Percentiles rank a stretch among this genome's conserved stretches.
phyloP scores from a whole-genome alignment of 2,329 filamentous ascomycete genomes.

The Colletotrichum shisoi region DNA sequence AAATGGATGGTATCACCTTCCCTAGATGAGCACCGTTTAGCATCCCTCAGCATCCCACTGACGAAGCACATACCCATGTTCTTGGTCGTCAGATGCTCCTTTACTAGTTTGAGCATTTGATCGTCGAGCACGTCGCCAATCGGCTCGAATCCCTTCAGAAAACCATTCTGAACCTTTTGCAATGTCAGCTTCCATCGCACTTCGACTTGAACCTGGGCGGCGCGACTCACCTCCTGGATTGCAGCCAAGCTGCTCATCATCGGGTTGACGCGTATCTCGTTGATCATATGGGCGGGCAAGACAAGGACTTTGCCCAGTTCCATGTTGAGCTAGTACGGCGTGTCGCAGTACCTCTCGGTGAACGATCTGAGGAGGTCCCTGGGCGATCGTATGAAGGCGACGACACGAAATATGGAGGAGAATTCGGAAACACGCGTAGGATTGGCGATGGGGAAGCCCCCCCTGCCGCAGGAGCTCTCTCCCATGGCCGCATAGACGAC shows the following conservation, averaged over 20 bases:
- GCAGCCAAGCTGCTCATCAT: background rate
- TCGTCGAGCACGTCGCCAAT: slow-evolving; percentile 2
- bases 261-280: background rate
- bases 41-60: background rate
- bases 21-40: background rate
- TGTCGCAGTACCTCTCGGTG: background rate
- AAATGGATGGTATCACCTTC: background rate
- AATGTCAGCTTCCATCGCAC: background rate
- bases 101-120: background rate
- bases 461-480: background rate
- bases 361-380: background rate
- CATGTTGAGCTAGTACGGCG: background rate
- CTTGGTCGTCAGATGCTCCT: slow-evolving; percentile 1
- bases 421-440: background rate
- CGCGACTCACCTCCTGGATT: background rate
- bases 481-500: background rate
- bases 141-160: background rate
- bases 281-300: background rate
- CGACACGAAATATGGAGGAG: background rate
- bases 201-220: background rate
- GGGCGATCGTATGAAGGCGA: background rate
- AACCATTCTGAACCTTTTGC: background rate
- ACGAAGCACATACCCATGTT: background rate
- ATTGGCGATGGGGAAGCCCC: background rate
- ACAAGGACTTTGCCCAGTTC: background rate